Base-by-base conservation (phyloP, 139 green algal species). In the Tetradesmus lagerheimii region DNA sequence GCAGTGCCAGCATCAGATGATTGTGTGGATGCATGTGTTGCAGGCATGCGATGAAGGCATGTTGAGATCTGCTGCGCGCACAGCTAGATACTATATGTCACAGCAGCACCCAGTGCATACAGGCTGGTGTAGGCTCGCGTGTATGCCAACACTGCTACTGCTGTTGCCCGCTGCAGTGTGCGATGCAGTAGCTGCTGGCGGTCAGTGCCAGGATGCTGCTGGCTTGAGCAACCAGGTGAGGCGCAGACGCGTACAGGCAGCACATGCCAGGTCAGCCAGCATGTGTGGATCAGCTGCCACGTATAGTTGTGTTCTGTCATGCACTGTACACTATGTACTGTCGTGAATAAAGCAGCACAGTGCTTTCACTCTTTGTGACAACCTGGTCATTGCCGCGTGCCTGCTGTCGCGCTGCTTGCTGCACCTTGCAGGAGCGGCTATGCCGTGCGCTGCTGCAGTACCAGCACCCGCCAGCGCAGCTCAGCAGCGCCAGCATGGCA, bases 381-480 rank as follows among this genome's bases (percentile, higher is more conserved):
- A 1, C 29, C 66, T 18, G 8, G 8, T 16, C 47, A 27, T 11
- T 78, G 31, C n/a, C 29, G n/a, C 11, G 9, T 23, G 11, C n/a
- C 67, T 38, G n/a, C 11, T 39, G n/a, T 15, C 18, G 8, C n/a
- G 11, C 47, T 78, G 67, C n/a, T 23, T 5, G 20, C 1, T 78
- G 34, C 31, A 47, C 0, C 57, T n/a, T 29, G 37, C 83, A 80
- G 64, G 62, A 80, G 83, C 37, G 64, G 38, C 64, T 88, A n/a
- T 39, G 25, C 0, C 38, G 34, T 20, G 37, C 64, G 0, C 64
- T 88, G 27, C 35, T 80, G 39, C 83, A 88, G 83, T 80, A 35
- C 16, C 83, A 88, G 83, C 64, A 80, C 43, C 83, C 83, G 20
- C 25, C 62, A 39, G 37, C 62, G n/a, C 83, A 50, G 35, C 38